Evolutionary conservation across 2,329 filamentous ascomycete species (phyloP).

Genomic region (Epichloe uncinata): DNA sequence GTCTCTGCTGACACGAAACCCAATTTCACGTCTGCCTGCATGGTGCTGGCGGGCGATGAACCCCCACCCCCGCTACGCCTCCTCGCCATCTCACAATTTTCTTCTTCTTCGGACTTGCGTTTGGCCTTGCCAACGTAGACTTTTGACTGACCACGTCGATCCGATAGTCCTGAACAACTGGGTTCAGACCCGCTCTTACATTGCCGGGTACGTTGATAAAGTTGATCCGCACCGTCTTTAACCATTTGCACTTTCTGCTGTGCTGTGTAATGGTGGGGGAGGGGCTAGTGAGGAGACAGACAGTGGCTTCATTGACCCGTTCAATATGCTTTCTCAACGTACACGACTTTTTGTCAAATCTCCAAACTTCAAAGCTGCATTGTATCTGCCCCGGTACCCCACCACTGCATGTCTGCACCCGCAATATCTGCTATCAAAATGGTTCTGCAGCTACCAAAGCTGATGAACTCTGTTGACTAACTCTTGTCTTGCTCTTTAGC

Average conservation of each 20-base stretch:
- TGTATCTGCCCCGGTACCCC: not conserved
- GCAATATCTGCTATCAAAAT: not conserved
- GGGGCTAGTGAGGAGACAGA: not conserved
- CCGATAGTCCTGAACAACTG: slow-evolving; percentile 51
- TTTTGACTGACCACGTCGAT: slow-evolving; percentile 3
- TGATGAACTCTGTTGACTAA: not conserved
- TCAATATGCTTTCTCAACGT: not conserved
- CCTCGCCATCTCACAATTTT: not conserved
- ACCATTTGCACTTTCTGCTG: not conserved
- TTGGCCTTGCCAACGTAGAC: not conserved
- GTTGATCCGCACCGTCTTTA: not conserved
- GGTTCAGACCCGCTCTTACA: slow-evolving; percentile 61
- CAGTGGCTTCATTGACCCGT: not conserved
- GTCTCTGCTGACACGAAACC: not conserved
- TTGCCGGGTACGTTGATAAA: slow-evolving; percentile 53
- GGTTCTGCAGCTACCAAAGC: not conserved
- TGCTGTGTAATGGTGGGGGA: not conserved
- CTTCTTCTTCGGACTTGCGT: not conserved
- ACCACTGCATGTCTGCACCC: not conserved
- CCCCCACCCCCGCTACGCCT: slow-evolving; percentile 1
- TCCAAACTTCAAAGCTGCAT: not conserved
- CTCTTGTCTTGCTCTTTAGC: slow-evolving; percentile 17
- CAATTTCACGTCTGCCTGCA: not conserved
- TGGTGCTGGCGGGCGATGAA: not conserved
- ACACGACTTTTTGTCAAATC: not conserved